Base-by-base conservation (phyloP, 2,329 filamentous ascomycete species). In the Elsinoe necatrix region DNA sequence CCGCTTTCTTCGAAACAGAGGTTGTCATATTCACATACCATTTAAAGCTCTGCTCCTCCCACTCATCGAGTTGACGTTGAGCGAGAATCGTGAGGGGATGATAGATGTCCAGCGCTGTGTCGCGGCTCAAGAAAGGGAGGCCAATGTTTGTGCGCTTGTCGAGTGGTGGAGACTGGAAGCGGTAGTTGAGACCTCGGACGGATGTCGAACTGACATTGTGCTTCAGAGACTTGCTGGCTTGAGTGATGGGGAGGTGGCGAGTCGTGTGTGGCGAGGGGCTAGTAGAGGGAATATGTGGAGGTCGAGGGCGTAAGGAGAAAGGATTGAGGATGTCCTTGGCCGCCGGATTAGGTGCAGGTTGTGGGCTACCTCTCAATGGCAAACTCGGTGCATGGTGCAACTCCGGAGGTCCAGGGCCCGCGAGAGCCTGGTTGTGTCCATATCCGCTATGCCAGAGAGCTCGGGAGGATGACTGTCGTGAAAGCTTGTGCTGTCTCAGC, bases 1-100 rank as follows among this genome's bases (percentile, higher is more conserved):
- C 72, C 6, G 69, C 68, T 56, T 75, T 77, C 20, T 66, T 65
- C 2, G 60, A 55, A 63, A 66, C 55, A 59, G 63, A 59, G 54
- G 67, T 60, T 57, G 66, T 60, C n/a, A 61, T 54, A 57, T 71
- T 63, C 4, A 77, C 71, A 14, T 67, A 66, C 74, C 75, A 79
- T 72, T 78, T 78, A 16, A 82, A 68, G 31, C 67, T 68, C 62
- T 72, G 67, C 8, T 65, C 61, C 55, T 68, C 61, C 57, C 67
- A 66, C 12, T 57, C 48, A 3, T 55, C 56, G 8, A 65, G 41
- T 1, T 61, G 56, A 5, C 64, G 60, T 12, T 50, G 43, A 2
- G 62, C 67, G 39, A 72, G 68, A 42, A 74, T 71, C 57, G 67
- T 57, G 18, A 64, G 59, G 3, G 68, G 67, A 50, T 70, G 66